phyloP scores from a whole-genome alignment of 2,329 filamentous ascomycete genomes.

The Lizonia empirigonia region DNA sequence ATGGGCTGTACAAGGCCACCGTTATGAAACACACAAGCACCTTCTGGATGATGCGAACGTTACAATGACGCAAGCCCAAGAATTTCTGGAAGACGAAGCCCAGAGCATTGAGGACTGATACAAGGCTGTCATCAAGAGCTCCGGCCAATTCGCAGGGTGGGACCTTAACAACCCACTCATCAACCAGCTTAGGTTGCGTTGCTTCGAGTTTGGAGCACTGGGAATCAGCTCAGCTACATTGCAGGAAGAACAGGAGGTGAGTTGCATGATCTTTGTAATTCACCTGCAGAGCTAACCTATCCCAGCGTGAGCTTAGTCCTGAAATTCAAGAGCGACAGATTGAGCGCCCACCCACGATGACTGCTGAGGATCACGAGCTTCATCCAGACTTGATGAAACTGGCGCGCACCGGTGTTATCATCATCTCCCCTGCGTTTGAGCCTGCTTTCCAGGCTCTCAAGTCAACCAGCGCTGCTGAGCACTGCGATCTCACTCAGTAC shows the following conservation, averaged over 20 bases:
- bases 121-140: slow-evolving; percentile 37
- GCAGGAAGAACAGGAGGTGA: slow-evolving; percentile 65
- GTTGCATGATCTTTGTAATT: background rate
- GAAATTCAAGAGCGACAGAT: slow-evolving; percentile 68
- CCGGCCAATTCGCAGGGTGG: slow-evolving; percentile 14
- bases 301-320: slow-evolving; percentile 65
- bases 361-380: slow-evolving; percentile 51
- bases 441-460: slow-evolving; percentile 56
- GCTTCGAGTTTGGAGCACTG: slow-evolving; percentile 33
- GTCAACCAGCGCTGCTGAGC: slow-evolving; percentile 49
- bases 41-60: slow-evolving; percentile 39
- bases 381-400: slow-evolving; percentile 54
- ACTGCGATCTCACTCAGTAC: slow-evolving; percentile 46
- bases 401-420: slow-evolving; percentile 46
- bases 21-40: slow-evolving; percentile 53
- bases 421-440: slow-evolving; percentile 43
- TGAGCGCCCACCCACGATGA: slow-evolving; percentile 53
- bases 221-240: slow-evolving; percentile 50
- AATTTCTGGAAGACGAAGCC: slow-evolving; percentile 62
- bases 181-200: slow-evolving; percentile 26
- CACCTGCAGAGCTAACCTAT: background rate
- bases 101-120: slow-evolving; percentile 61
- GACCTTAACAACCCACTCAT: slow-evolving; percentile 27
- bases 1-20: slow-evolving; percentile 66
- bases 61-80: slow-evolving; percentile 41